Base-by-base conservation (phyloP, 257 asterid genomes). In the Cordia subcordata region DNA sequence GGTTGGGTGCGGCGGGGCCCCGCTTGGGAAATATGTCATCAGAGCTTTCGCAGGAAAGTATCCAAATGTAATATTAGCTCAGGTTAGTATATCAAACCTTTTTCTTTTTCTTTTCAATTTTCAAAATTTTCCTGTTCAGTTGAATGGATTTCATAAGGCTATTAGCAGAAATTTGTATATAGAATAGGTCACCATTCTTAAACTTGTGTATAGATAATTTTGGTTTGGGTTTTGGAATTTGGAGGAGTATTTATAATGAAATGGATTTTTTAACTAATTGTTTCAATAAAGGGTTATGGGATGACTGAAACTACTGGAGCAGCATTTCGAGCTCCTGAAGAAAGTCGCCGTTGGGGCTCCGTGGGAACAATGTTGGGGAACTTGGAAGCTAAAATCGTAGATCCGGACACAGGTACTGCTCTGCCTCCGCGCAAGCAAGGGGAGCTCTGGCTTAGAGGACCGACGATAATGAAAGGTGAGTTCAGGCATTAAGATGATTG, bases 361-460 rank as follows among this genome's bases (percentile, higher is more conserved):
- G 82, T 71, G 4, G 91, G 91, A 18, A 77, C 63, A 71, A 52
- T 83, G 8, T 0, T 32, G 8, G 62, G 70, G 0, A 77, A 47
- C 47, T 20, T 16, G 39, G 75, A 72, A 64, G 94, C 88, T 52
- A 82, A 70, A 55, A 85, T 83, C 57, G 84, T 82, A 57, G 85
- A 83, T 69, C 72, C 75, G 0, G 69, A 68, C 11, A 72, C 72
- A 12, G 83, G 82, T 11, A 55, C 40, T 60, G 81, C 61, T 46
- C 66, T 82, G 53, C 82, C 77, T 58, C 88, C 83, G 13, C 71
- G 76, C 42, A 72, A 65, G 60, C 63, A 33, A 69, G 95, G 95
- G 53, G 95, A 85, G 60, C 82, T 85, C 21, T 81, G 88, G 91
- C 18, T 85, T 27, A 76, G 66, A 72, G 85, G 88, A 22, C 79